Base-by-base conservation (phyloP, 1,284 basidiomycete species). In the Phylloboletellus chloephorus region DNA sequence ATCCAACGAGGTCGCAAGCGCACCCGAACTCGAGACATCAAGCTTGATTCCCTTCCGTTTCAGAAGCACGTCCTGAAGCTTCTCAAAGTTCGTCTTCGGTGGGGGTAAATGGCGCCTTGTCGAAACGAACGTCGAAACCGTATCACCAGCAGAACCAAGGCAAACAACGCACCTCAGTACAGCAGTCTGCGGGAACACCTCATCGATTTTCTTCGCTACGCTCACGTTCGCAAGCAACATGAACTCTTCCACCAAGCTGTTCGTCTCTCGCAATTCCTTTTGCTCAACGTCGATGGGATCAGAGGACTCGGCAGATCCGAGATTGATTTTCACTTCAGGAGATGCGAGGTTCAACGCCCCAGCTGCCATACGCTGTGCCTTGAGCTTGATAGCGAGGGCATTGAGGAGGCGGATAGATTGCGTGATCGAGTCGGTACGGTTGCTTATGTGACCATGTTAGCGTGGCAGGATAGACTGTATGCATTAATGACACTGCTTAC, bases 201-300 rank as follows among this genome's bases (percentile, higher is more conserved):
- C 90, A 60, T 97, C 88, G 31, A 97, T 97, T 63, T 87, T 88
- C 54, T 72, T 69, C 7, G 95, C 96, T 0, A 98, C 96, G 48
- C 86, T 91, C 52, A 96, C 88, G 58, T 98, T 98, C 20, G 96
- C 96, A 43, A 98, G 78, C 48, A 99, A 70, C 96, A 99, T 98
- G 65, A 98, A 98, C 66, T 98, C 96, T 61, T 99, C 96, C 2
- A 98, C 96, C 8, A 99, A 69, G 50, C 88, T 93, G 62, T 98
- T 98, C 9, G 96, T 98, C 67, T 98, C 94, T 24, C 78, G 69
- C 57, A 89, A 64, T 57, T 93, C 85, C 64, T 98, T 98, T 62
- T 96, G 93, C 67, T 98, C 94, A 4, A 99, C 94, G 52, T 98
- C 95, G 49, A 98, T 90, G 0, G 96, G 96, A 42, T 93, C 95